These are phyloP conservation scores for Mrakia frigida DNA, from an alignment of 768 basidiomycete species.

Conservation along the genomic window DNA sequence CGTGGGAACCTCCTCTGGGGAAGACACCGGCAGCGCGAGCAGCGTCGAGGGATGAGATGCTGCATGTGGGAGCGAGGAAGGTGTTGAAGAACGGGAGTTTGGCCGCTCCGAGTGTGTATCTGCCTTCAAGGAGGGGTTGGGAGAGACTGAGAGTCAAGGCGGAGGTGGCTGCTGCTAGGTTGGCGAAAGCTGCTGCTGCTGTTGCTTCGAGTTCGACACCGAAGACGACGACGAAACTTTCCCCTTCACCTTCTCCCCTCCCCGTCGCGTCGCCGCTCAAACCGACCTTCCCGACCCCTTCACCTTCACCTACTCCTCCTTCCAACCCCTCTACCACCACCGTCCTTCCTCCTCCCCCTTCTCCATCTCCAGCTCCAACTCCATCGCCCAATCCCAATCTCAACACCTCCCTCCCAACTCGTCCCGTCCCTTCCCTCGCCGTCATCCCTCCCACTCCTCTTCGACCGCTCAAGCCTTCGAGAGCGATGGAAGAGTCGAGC, in stretches of 20 bases:
- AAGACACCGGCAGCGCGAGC: neutral
- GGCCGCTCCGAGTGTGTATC: neutral
- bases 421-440: neutral
- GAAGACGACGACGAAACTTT: neutral
- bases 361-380: neutral
- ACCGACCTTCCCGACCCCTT: no score
- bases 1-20: neutral
- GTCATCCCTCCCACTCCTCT: constrained; percentile 14
- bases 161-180: no score
- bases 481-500: constrained; percentile 26
- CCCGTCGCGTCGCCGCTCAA: no score
- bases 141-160: neutral
- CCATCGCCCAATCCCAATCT: neutral
- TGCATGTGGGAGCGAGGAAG: neutral
- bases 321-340: neutral
- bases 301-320: neutral
- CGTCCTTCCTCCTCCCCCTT: neutral
- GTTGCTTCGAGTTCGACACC: neutral
- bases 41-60: constrained; percentile 5
- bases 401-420: neutral
- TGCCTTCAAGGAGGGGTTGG: neutral
- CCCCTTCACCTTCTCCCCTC: no score
- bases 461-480: neutral
- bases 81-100: neutral
- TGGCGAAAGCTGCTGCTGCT: no score